Evolutionary conservation across 139 green algal genomes (phyloP).

Genomic region (Chara braunii): DNA sequence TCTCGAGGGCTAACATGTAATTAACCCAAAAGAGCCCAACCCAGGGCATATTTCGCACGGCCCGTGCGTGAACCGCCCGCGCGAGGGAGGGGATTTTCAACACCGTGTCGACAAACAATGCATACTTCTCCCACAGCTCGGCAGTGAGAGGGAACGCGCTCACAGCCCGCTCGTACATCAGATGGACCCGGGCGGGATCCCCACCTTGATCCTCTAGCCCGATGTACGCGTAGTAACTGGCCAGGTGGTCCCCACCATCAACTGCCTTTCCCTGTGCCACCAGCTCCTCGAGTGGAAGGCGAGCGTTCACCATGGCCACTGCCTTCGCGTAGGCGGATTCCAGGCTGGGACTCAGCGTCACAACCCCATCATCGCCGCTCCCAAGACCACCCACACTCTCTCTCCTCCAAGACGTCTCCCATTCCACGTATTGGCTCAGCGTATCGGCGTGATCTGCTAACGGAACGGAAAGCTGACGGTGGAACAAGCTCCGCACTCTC

Average conservation of each 20-base stretch:
- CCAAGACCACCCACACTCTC: no score
- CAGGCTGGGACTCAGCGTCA: no score
- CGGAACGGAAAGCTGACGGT: conserved; percentile 34
- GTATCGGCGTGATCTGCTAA: conserved; percentile 9
- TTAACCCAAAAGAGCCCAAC: conserved; percentile 28
- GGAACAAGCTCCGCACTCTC: conserved; percentile 17
- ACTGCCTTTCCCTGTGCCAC: conserved; percentile 11
- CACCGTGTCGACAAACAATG: conserved; percentile 16
- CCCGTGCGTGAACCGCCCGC: conserved; percentile 14
- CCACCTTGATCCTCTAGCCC: conserved; percentile 16
- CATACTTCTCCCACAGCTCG: conserved; percentile 38
- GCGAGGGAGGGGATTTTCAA: conserved; percentile 37
- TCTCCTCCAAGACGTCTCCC: no score
- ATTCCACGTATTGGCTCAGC: conserved; percentile 25
- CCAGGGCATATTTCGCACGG: conserved; percentile 43
- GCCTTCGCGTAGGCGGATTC: conserved; percentile 9
- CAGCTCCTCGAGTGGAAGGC: conserved; percentile 10
- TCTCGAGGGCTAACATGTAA: conserved; percentile 40
- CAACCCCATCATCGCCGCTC: no score
- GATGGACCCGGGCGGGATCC: conserved; percentile 34
- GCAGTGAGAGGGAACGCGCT: conserved; percentile 28
- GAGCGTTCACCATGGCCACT: neutral
- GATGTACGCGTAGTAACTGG: conserved; percentile 30
- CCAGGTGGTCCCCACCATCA: conserved; percentile 6
- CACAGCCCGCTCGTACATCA: conserved; percentile 40